These are phyloP conservation scores for Trypanosoma avium DNA, from an alignment of 208 protist genomes.

Conservation along the genomic window DNA sequence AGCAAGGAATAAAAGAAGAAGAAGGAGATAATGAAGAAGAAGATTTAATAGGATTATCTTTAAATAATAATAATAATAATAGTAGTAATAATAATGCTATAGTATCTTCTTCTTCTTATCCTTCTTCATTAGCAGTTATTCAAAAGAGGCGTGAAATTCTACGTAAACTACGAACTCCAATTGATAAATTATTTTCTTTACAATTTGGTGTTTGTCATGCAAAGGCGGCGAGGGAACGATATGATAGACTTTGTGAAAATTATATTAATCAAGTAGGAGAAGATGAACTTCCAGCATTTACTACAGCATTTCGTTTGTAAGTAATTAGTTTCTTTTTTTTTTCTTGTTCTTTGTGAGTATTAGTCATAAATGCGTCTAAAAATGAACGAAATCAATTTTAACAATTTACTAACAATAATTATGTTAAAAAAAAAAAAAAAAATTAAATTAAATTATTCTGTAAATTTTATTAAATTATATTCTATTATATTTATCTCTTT, in stretches of 20 bases:
- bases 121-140: slow-evolving; percentile 26
- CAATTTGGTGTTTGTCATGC: slow-evolving; percentile 56
- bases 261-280: slow-evolving; percentile 41
- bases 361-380: too few relatives aligned
- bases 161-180: slow-evolving; percentile 33
- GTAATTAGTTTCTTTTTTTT: not conserved
- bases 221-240: slow-evolving; percentile 45
- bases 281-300: slow-evolving; percentile 33
- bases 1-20: not conserved
- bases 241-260: slow-evolving; percentile 44
- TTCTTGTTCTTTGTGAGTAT: too few relatives aligned
- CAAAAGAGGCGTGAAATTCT: slow-evolving; percentile 55
- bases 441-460: not conserved
- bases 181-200: slow-evolving; percentile 57
- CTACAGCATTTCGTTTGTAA: slow-evolving; percentile 21
- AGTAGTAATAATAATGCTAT: not conserved
- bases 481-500: slow-evolving; percentile 6
- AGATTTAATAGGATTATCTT: not conserved
- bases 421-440: not conserved
- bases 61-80: not conserved
- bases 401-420: too few relatives aligned
- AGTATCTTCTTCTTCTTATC: slow-evolving; percentile 1
- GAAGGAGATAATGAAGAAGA: not conserved
- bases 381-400: too few relatives aligned
- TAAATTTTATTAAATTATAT: too few relatives aligned